Percentiles rank a stretch among this genome's conserved stretches.
Conservation (phyloP, 2,329 filamentous ascomycete species). For the Xylaria polymorpha region DNA sequence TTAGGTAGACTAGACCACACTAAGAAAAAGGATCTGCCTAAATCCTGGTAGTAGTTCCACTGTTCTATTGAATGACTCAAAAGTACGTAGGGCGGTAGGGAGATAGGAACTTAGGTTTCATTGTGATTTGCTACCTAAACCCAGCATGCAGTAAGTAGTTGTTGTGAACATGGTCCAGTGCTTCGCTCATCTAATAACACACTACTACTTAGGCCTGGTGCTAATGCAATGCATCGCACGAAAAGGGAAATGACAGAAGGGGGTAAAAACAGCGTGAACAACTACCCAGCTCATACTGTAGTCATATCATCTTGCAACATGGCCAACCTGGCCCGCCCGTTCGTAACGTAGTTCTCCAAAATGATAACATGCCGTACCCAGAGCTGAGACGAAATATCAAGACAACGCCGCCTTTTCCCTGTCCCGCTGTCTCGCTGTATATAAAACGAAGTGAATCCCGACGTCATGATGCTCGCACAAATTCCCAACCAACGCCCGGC, state of each 20-base stretch:
- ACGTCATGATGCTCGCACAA: background rate
- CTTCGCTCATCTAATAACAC: background rate
- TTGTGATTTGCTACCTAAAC: background rate
- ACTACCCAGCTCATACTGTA: background rate
- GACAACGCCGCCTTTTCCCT: background rate
- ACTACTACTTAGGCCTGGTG: background rate
- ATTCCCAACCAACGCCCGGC: background rate
- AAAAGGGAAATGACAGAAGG: background rate
- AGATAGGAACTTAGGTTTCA: background rate
- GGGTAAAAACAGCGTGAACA: background rate
- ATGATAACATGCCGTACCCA: background rate
- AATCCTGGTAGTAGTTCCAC: background rate
- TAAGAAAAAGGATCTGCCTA: too few species aligned
- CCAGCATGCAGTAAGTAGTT: background rate
- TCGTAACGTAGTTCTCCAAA: background rate
- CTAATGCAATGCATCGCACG: background rate
- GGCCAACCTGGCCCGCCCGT: background rate
- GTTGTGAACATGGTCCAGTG: background rate
- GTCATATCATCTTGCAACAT: slow-evolving; percentile 1
- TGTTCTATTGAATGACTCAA: background rate
- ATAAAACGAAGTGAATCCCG: background rate
- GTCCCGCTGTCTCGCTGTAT: background rate
- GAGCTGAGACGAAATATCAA: background rate
- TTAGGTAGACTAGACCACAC: background rate
- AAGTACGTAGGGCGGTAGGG: background rate